phyloP scores from a whole-genome alignment of 345 rosid genomes.

The Atalantia buxifolia region DNA sequence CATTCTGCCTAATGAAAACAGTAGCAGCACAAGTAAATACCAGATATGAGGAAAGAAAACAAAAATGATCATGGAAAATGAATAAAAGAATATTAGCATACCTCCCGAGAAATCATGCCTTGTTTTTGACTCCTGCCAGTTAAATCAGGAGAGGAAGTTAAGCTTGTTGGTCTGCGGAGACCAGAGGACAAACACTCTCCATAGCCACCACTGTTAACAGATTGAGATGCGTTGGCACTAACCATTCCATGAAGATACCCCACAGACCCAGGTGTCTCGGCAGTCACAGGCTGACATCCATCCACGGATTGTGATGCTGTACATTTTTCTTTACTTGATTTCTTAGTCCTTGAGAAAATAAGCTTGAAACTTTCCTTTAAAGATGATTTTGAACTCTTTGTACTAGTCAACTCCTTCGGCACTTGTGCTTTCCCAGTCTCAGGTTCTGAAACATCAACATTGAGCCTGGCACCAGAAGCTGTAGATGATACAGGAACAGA shows the following conservation, averaged over 20 bases:
- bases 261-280: conserved; percentile 33
- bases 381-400: conserved; percentile 60
- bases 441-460: conserved; percentile 40
- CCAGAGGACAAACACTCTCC: conserved; percentile 42
- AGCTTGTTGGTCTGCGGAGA: conserved; percentile 28
- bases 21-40: not conserved
- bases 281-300: conserved; percentile 29
- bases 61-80: not conserved
- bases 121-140: conserved; percentile 25
- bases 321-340: conserved; percentile 50
- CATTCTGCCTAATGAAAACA: not conserved
- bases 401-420: conserved; percentile 46
- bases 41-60: not conserved
- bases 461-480: conserved; percentile 38
- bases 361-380: conserved; percentile 70
- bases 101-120: conserved; percentile 44
- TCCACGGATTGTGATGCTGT: conserved; percentile 31
- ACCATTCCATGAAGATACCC: conserved; percentile 28
- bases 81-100: conserved; percentile 23
- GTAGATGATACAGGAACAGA: conserved; percentile 72
- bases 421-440: conserved; percentile 35
- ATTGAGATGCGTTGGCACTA: conserved; percentile 23
- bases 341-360: conserved; percentile 79
- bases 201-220: conserved; percentile 20
- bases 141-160: conserved; percentile 20